A percentile compares a stretch with the other conserved stretches of the same genome.
These are phyloP conservation scores for Cicer cuneatum DNA, from an alignment of 306 rosid genomes.

Conservation along the genomic window DNA sequence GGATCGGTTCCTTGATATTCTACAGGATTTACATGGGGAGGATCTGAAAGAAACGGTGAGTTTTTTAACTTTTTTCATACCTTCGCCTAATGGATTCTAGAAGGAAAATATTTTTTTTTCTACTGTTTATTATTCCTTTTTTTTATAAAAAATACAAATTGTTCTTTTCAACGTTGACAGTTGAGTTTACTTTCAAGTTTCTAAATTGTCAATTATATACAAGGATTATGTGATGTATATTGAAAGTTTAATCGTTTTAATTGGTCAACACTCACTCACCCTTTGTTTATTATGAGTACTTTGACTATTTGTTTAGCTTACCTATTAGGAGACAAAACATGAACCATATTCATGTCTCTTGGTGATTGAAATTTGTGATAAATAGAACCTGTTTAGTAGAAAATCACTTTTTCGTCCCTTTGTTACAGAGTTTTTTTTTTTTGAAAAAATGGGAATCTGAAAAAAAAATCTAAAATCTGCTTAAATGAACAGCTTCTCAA, in stretches of 20 bases:
- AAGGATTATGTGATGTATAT: neutral
- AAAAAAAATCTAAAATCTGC: no score
- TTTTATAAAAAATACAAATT: neutral
- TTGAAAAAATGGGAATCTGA: no score
- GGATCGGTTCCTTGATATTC: slow-evolving; percentile 97
- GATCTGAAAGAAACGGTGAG: slow-evolving; percentile 92
- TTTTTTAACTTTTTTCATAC: neutral
- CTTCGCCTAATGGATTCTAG: slow-evolving; percentile 19
- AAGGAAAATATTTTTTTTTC: slow-evolving; percentile 5
- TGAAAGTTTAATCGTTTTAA: no score
- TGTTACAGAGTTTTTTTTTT: no score
- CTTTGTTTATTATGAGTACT: slow-evolving; percentile 27
- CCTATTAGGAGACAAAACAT: slow-evolving; percentile 18
- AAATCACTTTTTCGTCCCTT: no score
- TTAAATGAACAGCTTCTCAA: no score
- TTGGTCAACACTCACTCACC: neutral
- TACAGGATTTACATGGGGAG: slow-evolving; percentile 93
- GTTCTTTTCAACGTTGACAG: slow-evolving; percentile 18
- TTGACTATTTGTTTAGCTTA: slow-evolving; percentile 2
- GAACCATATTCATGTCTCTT: slow-evolving; percentile 15
- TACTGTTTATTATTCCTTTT: slow-evolving; percentile 3
- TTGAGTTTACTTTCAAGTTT: slow-evolving; percentile 24
- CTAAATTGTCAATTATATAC: slow-evolving; percentile 15
- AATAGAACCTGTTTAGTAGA: no score
- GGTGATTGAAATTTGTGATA: neutral